Conservation (phyloP, 768 basidiomycete genomes). For the Phanerochaete sordida region DNA sequence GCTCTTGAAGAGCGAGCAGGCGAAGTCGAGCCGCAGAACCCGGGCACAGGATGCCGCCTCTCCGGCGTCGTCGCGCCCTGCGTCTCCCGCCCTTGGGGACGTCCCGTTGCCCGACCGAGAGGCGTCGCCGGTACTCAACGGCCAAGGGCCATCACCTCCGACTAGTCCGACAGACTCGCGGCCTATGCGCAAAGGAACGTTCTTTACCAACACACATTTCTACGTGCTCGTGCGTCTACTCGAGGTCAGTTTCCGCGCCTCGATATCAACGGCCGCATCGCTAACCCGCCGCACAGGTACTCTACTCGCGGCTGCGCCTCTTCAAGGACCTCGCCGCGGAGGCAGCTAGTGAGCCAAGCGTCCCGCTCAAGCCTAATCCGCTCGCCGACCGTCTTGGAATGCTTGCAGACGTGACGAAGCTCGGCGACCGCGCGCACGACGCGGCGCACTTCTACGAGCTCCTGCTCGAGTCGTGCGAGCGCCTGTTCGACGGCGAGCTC, state of each 20-base stretch:
- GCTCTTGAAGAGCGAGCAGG: conserved; percentile 77
- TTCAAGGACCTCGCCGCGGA: conserved; percentile 72
- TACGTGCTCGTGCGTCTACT: conserved; percentile 83
- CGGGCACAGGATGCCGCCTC: conserved; percentile 50
- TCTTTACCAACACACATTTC: conserved; percentile 88
- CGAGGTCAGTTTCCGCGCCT: conserved; percentile 54
- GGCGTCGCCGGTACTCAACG: conserved; percentile 2
- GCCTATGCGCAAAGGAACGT: conserved; percentile 47
- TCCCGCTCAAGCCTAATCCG: conserved; percentile 27
- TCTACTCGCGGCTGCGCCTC: conserved; percentile 75
- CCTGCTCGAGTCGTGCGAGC: conserved; percentile 83
- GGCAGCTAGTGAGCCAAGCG: conserved; percentile 30
- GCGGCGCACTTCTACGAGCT: conserved; percentile 77
- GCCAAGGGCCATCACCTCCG: conserved; percentile 1
- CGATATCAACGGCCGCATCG: not conserved
- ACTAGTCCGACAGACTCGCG: conserved; percentile 23
- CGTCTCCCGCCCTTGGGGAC: conserved; percentile 56
- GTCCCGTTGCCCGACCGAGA: conserved; percentile 18
- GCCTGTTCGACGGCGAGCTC: conserved; percentile 88
- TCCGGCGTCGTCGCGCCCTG: conserved; percentile 54
- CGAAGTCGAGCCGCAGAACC: conserved; percentile 67
- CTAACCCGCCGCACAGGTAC: conserved; percentile 44
- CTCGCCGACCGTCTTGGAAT: conserved; percentile 38
- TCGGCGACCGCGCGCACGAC: conserved; percentile 31
- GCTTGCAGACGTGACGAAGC: conserved; percentile 17